Evolutionary conservation across 208 protist genomes (phyloP).

Genomic region (Entamoeba invadens): DNA sequence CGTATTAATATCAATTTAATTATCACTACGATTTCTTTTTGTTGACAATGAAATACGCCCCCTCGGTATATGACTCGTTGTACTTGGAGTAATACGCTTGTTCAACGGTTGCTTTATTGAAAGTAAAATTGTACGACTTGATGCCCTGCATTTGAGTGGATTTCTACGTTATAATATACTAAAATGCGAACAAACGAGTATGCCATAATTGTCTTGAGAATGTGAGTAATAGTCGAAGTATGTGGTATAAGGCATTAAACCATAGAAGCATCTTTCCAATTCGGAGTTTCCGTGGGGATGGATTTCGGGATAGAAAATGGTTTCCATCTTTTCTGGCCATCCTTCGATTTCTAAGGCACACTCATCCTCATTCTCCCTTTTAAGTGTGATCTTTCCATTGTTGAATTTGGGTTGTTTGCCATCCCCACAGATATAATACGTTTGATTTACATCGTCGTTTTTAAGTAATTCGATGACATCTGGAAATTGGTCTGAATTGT

Average conservation of each 20-base stretch:
- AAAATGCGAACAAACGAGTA: not conserved
- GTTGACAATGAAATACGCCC: not conserved
- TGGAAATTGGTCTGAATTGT: not conserved
- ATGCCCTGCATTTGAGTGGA: not conserved
- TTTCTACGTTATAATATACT: not conserved
- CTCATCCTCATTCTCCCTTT: no score
- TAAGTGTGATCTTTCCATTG: not conserved
- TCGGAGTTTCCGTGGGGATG: not conserved
- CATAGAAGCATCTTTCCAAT: not conserved
- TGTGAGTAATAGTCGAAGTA: not conserved
- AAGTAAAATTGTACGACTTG: not conserved
- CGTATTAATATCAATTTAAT: no score
- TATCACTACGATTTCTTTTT: not conserved
- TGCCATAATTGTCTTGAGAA: not conserved
- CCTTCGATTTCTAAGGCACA: not conserved
- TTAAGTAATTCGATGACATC: not conserved
- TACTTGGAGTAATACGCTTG: not conserved
- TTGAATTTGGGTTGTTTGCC: not conserved
- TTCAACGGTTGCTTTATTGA: not conserved
- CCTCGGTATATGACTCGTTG: not conserved
- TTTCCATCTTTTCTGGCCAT: not conserved
- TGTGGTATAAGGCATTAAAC: not conserved
- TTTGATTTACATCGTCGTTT: not conserved
- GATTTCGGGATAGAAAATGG: not conserved
- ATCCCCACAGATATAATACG: not conserved